Evolutionary conservation across 768 basidiomycete genomes (phyloP).

Genomic region (Butyriboletus loyo): DNA sequence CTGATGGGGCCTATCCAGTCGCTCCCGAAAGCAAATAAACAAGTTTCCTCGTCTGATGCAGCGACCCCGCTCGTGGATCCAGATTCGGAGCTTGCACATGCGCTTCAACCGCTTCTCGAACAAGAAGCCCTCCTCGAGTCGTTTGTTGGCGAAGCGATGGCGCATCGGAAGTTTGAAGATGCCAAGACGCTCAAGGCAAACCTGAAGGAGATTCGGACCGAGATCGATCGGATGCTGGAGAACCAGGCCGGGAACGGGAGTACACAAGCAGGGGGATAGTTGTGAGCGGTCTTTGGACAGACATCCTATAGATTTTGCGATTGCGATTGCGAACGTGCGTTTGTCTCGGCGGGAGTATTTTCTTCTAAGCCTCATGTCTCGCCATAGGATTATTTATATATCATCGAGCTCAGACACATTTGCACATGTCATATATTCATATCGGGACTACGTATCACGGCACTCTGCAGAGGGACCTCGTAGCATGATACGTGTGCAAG

Average conservation of each 20-base stretch:
- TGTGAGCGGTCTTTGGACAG: background rate
- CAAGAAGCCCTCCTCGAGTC: slow-evolving; percentile 90
- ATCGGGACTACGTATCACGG: no score
- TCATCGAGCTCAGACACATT: no score
- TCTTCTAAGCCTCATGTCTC: background rate
- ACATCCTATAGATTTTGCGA: background rate
- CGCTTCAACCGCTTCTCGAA: slow-evolving; percentile 85
- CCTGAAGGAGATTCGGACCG: slow-evolving; percentile 76
- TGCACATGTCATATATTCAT: no score
- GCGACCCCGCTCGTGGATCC: slow-evolving; percentile 45
- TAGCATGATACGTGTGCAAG: no score
- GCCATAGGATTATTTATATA: background rate
- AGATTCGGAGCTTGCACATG: slow-evolving; percentile 66
- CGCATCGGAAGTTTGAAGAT: slow-evolving; percentile 93
- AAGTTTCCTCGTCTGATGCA: slow-evolving; percentile 8
- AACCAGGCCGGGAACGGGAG: slow-evolving; percentile 23
- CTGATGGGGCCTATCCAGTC: slow-evolving; percentile 30
- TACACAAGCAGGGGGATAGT: background rate
- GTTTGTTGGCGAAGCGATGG: slow-evolving; percentile 88
- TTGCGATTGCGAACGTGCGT: background rate
- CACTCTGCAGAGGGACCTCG: no score
- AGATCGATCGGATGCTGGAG: slow-evolving; percentile 70
- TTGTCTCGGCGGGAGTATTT: background rate
- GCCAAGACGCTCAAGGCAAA: slow-evolving; percentile 79
- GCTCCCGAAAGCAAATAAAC: slow-evolving; percentile 47